These are phyloP conservation scores for Russula emetica DNA, from an alignment of 768 basidiomycete genomes.

Conservation along the genomic window DNA sequence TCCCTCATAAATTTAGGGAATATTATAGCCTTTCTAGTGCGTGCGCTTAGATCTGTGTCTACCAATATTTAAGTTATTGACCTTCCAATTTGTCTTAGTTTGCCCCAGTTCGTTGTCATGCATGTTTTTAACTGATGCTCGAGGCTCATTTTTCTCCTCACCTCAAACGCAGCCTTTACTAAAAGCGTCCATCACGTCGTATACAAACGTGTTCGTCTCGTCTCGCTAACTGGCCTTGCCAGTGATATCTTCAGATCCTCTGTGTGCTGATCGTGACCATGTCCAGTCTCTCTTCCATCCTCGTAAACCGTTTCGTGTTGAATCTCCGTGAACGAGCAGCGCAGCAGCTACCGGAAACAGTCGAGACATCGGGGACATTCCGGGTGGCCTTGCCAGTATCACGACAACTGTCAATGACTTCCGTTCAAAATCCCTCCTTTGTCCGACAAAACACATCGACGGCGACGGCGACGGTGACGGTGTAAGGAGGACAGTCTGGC, in stretches of 20 bases:
- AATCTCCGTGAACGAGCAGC: constrained; percentile 13
- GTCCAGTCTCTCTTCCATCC: constrained; percentile 10
- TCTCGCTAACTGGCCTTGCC: too few relatives aligned
- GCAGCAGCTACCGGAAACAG: background rate
- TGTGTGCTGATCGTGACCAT: background rate
- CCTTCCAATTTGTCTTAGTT: background rate
- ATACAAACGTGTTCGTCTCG: constrained; percentile 22
- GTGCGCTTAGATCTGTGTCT: background rate
- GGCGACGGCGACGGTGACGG: background rate
- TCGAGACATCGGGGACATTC: constrained; percentile 13
- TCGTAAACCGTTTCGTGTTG: constrained; percentile 20
- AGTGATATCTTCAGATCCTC: background rate
- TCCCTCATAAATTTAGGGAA: constrained; percentile 15
- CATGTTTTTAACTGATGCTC: background rate
- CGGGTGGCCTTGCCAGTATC: background rate
- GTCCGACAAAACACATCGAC: background rate
- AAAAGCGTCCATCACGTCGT: background rate
- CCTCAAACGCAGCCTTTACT: constrained; percentile 5
- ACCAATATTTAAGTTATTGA: background rate
- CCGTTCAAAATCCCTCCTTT: background rate
- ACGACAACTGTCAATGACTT: background rate
- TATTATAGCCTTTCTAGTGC: constrained; percentile 18
- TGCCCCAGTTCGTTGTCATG: constrained; percentile 12
- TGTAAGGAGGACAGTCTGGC: too few relatives aligned
- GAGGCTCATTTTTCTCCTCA: background rate